Evolutionary conservation across 441 rosid genomes (phyloP), one percentile per base, ranked within the genome.

Genomic region (Croton laevigatus): DNA sequence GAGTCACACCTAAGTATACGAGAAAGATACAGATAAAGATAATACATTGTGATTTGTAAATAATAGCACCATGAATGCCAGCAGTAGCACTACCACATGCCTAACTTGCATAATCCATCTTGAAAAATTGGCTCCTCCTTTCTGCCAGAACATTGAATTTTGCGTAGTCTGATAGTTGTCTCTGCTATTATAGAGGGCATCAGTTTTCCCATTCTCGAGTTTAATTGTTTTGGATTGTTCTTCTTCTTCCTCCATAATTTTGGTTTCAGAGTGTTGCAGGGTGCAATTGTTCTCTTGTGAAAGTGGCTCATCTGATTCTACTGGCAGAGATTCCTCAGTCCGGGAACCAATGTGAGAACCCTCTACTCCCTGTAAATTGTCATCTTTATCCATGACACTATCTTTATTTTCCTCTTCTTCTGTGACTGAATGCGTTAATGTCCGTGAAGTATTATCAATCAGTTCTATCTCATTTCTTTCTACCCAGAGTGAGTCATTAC

Each of bases 321-420:
- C 78, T 2, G 89, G 79, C 88, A 86, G 78, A 54, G 79, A 66
- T 66, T 79, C 79, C 42, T 78, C 81, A 3, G 46, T 44, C 13
- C 70, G 71, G 46, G 75, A 78, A 23, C 77, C 89, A n/a, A 63
- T 32, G 10, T 82, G 80, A 51, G 84, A 76, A 74, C 75, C 75
- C 37, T 65, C 75, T 46, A 75, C 66, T 75, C 60, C 84, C 66
- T 73, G 82, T 0, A 74, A 76, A 62, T 59, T 70, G 11, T 76
- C 36, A 0, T 48, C 72, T 6, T 70, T 60, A 55, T 80, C 70
- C 49, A 27, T n/a, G 49, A 17, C 54, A 20, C 40, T 20, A 34
- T 65, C 80, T 34, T 75, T 74, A 20, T 44, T 12, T 8, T 37
- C 57, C 20, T 71, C 67, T 14, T 64, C 61, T 20, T 59, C 62